Conservation (phyloP, 768 basidiomycete genomes). For the Collybia sp. region DNA sequence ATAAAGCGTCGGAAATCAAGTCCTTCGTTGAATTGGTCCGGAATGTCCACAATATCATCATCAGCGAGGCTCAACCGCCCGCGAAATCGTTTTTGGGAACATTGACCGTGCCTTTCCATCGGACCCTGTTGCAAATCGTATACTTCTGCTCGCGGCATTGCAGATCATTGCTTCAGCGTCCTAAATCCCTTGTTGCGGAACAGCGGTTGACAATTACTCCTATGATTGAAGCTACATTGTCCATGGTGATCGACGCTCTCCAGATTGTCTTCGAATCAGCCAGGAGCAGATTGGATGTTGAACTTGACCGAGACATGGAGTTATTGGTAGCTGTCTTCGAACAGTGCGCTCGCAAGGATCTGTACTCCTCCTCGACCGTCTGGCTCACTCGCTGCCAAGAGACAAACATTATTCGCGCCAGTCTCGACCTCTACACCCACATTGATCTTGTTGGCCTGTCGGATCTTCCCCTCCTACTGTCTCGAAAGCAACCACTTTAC, state of each 20-base stretch:
- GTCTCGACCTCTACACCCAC: slow-evolving; percentile 67
- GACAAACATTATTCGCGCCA: slow-evolving; percentile 69
- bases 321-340: slow-evolving; percentile 80
- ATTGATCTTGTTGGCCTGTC: slow-evolving; percentile 69
- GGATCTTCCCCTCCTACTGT: slow-evolving; percentile 56
- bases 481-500: slow-evolving; percentile 65
- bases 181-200: slow-evolving; percentile 51
- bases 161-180: slow-evolving; percentile 40
- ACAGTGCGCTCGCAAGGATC: slow-evolving; percentile 66
- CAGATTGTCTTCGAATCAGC: slow-evolving; percentile 65
- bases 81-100: slow-evolving; percentile 66
- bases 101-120: slow-evolving; percentile 69
- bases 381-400: slow-evolving; percentile 85
- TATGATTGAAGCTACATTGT: slow-evolving; percentile 58
- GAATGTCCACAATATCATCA: slow-evolving; percentile 59
- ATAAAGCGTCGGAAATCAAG: slow-evolving; percentile 48
- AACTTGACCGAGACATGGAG: slow-evolving; percentile 79
- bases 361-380: slow-evolving; percentile 60
- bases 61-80: slow-evolving; percentile 73
- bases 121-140: slow-evolving; percentile 70
- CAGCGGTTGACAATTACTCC: slow-evolving; percentile 56
- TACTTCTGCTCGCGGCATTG: slow-evolving; percentile 73
- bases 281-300: slow-evolving; percentile 47
- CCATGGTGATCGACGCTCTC: slow-evolving; percentile 64
- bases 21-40: slow-evolving; percentile 59